phyloP scores from a whole-genome alignment of 176 grass and related monocot genomes.

The Rhynchospora tenuis region DNA sequence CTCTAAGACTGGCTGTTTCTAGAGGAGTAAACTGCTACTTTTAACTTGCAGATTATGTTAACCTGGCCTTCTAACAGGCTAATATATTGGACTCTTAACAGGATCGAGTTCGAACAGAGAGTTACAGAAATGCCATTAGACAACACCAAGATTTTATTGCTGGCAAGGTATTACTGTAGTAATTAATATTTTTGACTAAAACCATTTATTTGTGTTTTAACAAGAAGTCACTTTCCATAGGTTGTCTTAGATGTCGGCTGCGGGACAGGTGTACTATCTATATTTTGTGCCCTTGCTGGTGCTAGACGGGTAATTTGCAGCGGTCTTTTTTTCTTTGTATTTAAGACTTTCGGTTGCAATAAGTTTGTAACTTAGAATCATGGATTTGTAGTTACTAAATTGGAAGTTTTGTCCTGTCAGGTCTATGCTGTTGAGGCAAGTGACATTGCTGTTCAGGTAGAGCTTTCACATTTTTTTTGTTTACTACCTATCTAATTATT shows the following conservation, averaged over 20 bases:
- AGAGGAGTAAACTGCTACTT: background rate
- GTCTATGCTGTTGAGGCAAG: constrained; percentile 98
- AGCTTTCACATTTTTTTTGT: background rate
- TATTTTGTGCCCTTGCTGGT: constrained; percentile 93
- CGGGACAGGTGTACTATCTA: constrained; percentile 90
- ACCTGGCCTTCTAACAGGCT: constrained; percentile 16
- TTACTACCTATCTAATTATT: background rate
- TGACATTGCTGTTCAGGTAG: constrained; percentile 86
- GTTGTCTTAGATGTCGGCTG: constrained; percentile 98
- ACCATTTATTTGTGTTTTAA: constrained; percentile 18
- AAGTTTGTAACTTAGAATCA: background rate
- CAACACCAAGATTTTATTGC: constrained; percentile 73
- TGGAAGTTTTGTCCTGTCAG: constrained; percentile 39
- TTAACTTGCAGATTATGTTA: constrained; percentile 19
- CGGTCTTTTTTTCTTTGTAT: background rate
- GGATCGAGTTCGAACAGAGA: constrained; percentile 84
- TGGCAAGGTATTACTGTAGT: constrained; percentile 52
- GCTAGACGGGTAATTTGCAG: constrained; percentile 71
- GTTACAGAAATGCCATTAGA: constrained; percentile 89
- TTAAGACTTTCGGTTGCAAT: background rate
- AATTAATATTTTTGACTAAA: constrained; percentile 20
- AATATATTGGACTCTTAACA: constrained; percentile 38
- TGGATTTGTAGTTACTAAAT: constrained; percentile 16
- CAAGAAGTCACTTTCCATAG: constrained; percentile 28
- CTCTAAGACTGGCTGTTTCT: background rate